These are phyloP conservation scores for Cubamyces sp. DNA, from an alignment of 768 basidiomycete genomes.

Conservation along the genomic window DNA sequence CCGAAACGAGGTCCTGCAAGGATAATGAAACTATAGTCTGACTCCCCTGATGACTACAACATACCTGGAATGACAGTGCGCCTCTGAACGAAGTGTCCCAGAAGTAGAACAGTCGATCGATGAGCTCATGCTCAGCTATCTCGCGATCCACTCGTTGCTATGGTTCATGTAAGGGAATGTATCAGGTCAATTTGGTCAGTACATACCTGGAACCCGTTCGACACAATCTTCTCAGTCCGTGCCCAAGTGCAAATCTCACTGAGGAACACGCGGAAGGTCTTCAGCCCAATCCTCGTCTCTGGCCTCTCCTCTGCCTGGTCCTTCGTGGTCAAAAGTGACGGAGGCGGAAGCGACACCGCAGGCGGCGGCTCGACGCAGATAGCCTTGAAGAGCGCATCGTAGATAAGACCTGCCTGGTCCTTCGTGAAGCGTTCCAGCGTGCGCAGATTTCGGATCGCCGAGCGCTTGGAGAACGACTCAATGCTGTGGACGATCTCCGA, in stretches of 20 bases:
- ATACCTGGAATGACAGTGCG: conserved; percentile 88
- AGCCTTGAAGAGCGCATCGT: conserved; percentile 87
- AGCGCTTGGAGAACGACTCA: conserved; percentile 91
- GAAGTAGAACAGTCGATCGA: conserved; percentile 91
- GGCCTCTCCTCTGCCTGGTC: conserved; percentile 71
- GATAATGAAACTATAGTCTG: not conserved
- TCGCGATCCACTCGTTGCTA: conserved; percentile 87
- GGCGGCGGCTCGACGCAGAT: conserved; percentile 77
- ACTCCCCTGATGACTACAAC: conserved; percentile 18
- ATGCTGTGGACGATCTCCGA: conserved; percentile 91
- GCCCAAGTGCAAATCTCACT: conserved; percentile 97
- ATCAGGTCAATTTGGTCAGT: conserved; percentile 1
- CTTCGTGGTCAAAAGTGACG: conserved; percentile 56
- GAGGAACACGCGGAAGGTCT: conserved; percentile 87
- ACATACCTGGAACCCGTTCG: conserved; percentile 85
- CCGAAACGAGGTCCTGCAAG: conserved; percentile 80
- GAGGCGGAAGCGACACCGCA: conserved; percentile 47
- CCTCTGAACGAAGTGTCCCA: conserved; percentile 88
- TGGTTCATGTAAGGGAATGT: not conserved
- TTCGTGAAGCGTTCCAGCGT: conserved; percentile 81
- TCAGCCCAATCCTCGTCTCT: conserved; percentile 86
- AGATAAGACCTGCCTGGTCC: conserved; percentile 87
- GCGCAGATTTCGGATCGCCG: conserved; percentile 86
- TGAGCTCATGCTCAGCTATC: conserved; percentile 95
- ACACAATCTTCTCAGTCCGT: conserved; percentile 87